Base-by-base conservation (phyloP, 83 land plant genomes). In the Picea abies region DNA sequence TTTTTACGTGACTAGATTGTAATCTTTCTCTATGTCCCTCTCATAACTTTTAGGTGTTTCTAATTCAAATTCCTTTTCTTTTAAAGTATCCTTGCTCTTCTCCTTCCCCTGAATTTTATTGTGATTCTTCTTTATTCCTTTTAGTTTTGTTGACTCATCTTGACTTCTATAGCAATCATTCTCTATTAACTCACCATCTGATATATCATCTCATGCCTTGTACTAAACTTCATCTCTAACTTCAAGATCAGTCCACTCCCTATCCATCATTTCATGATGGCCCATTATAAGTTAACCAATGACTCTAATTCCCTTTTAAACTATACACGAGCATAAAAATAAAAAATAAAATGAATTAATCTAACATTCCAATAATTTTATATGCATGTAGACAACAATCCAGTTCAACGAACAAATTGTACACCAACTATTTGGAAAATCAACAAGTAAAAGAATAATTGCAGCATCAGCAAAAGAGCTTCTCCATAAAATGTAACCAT, bases 21-120 rank as follows among this genome's bases (percentile, higher is more conserved):
- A 16, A 76, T 52, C 78, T 76, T 14, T 76, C 8, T 82, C 83
- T 60, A 47, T 37, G 25, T 73, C 67, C 58, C 71, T 80, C 10
- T 16, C 78, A 37, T 69, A 63, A 35, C 70, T 44, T 62, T 60
- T 63, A 49, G 76, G 61, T 61, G 60, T 68, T 29, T 79, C 90
- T 60, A 16, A 82, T 17, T 83, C 83, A 19, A 70, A 22, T 25
- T 60, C 86, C 26, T 17, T 1, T 26, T 63, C 84, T 47, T 79
- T 85, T 35, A 81, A 90, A 20, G 41, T 49, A 17, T 84, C 89
- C 26, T 17, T 1, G 19, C 83, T 87, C 8, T 63, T 60, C 25
- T 84, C 82, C 72, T 60, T 47, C 5, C 23, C 78, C 60, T n/a
- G 52, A 14, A 16, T 16, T 76, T 76, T 76, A 29, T 11, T 4